Evolutionary conservation across 202 grass and related monocot species (phyloP).

Genomic region (Brachypodium distachyon): DNA sequence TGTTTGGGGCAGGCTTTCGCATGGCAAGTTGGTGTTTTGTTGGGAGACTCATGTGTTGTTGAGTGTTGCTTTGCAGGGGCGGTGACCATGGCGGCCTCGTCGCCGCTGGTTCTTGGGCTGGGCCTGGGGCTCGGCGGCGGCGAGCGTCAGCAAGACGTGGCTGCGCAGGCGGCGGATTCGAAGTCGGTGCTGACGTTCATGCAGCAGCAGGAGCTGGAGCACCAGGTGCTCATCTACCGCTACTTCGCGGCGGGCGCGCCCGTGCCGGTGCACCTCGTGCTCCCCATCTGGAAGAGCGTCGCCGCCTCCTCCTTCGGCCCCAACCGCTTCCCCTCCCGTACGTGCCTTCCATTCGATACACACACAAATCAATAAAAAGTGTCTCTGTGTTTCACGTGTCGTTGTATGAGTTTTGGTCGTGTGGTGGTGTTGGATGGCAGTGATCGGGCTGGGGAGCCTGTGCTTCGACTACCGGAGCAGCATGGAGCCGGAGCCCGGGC

Average conservation of each 20-base stretch:
- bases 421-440: conserved; percentile 19
- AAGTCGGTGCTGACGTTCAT: conserved; percentile 72
- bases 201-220: conserved; percentile 97
- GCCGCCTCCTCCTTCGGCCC: conserved; percentile 77
- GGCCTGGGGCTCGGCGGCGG: conserved; percentile 50
- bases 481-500: conserved; percentile 94
- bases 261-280: conserved; percentile 88
- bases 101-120: conserved; percentile 65
- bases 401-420: neutral
- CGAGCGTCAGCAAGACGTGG: neutral
- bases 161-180: neutral
- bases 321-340: conserved; percentile 71
- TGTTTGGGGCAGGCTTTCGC: neutral
- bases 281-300: conserved; percentile 98
- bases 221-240: conserved; percentile 98
- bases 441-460: conserved; percentile 77
- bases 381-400: neutral
- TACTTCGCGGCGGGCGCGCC: conserved; percentile 86
- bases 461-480: conserved; percentile 95
- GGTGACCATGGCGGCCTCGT: conserved; percentile 63
- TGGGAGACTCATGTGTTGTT: neutral
- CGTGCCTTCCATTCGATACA: neutral
- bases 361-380: neutral
- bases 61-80: conserved; percentile 13
- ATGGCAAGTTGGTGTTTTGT: neutral